These are phyloP conservation scores for Blastobotrys persicus DNA, from an alignment of 1,139 yeast species.

Conservation along the genomic window DNA sequence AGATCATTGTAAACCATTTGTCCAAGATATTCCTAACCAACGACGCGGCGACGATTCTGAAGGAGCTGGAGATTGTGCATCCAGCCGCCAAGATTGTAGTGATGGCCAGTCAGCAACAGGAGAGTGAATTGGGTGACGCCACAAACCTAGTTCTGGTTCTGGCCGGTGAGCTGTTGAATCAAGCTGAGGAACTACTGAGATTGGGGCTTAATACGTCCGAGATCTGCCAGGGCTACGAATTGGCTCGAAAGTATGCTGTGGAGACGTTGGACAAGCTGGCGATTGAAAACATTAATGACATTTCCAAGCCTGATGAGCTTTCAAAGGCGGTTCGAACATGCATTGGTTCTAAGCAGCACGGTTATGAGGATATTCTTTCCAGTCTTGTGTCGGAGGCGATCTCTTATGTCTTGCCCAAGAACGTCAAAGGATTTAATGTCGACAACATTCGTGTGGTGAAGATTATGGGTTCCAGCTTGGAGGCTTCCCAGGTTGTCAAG, in stretches of 20 bases:
- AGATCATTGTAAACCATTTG: conserved; percentile 82
- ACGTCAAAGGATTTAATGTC: conserved; percentile 68
- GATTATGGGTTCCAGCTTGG: conserved; percentile 87
- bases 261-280: conserved; percentile 61
- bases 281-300: conserved; percentile 60
- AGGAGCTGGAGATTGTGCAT: conserved; percentile 91
- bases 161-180: conserved; percentile 88
- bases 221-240: conserved; percentile 81
- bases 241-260: conserved; percentile 74
- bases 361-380: conserved; percentile 75
- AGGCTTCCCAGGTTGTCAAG: conserved; percentile 73
- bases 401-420: conserved; percentile 68
- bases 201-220: conserved; percentile 88
- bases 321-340: conserved; percentile 80
- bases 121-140: conserved; percentile 82
- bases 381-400: conserved; percentile 86
- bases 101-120: conserved; percentile 97
- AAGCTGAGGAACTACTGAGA: conserved; percentile 79
- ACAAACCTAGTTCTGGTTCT: conserved; percentile 68
- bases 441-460: conserved; percentile 94
- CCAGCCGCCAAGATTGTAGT: conserved; percentile 95
- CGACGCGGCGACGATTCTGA: conserved; percentile 95
- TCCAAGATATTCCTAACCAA: conserved; percentile 87
- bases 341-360: conserved; percentile 90
- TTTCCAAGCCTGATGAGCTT: conserved; percentile 56